A percentile compares a stretch with the other conserved stretches of the same genome.
phyloP scores from a whole-genome alignment of 495 filamentous ascomycete species.

The Penicillium paxilli region DNA sequence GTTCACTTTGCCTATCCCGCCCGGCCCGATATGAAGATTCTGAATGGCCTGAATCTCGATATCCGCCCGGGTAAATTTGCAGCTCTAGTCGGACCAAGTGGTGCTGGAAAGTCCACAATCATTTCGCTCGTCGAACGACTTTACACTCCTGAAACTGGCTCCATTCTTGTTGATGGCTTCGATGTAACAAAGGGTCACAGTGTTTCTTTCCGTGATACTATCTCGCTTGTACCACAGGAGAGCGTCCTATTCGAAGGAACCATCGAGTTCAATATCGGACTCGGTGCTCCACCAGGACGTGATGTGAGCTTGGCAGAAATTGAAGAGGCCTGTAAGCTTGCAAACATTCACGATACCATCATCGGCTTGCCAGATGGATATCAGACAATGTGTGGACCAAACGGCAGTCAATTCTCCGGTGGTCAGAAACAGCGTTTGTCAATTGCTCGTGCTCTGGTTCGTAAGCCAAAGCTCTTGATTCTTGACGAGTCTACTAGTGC shows the following conservation, averaged over 20 bases:
- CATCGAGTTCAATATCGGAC: conserved; percentile 53
- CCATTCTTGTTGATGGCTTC: conserved; percentile 40
- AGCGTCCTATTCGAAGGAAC: conserved; percentile 54
- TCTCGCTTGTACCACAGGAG: conserved; percentile 58
- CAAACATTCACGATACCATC: conserved; percentile 61
- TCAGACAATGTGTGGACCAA: conserved; percentile 62
- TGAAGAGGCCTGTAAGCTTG: conserved; percentile 55
- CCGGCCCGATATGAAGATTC: conserved; percentile 51
- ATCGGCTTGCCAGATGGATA: conserved; percentile 59
- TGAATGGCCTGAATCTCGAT: conserved; percentile 53
- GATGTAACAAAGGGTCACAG: conserved; percentile 37
- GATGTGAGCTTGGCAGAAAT: conserved; percentile 50
- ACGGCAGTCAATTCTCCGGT: conserved; percentile 65
- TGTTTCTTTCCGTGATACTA: conserved; percentile 44
- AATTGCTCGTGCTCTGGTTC: conserved; percentile 74
- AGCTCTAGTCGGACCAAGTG: conserved; percentile 61
- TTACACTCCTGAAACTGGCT: conserved; percentile 48
- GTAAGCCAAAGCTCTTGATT: conserved; percentile 67
- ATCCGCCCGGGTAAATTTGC: conserved; percentile 59
- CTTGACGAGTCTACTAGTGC: conserved; percentile 79
- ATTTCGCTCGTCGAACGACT: conserved; percentile 61
- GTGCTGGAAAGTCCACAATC: conserved; percentile 63
- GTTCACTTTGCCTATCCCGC: conserved; percentile 63
- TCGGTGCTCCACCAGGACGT: conserved; percentile 46
- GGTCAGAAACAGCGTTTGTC: conserved; percentile 77